These are phyloP conservation scores for Hortiboletus campestris DNA, from an alignment of 768 basidiomycete genomes.

Conservation along the genomic window DNA sequence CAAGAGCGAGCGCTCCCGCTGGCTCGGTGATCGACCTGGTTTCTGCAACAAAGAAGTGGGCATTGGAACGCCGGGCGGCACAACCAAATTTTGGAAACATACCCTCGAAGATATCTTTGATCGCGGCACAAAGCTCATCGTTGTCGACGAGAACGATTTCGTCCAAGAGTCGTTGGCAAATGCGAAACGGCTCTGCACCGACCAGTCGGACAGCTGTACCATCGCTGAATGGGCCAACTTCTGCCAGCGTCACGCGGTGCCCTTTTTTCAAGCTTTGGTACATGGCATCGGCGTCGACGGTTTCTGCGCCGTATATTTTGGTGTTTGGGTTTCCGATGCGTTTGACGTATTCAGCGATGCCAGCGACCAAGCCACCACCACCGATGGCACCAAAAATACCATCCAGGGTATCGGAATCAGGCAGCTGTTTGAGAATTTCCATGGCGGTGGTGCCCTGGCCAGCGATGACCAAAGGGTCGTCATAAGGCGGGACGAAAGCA, in stretches of 20 bases:
- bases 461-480: conserved; percentile 94
- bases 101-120: conserved; percentile 99
- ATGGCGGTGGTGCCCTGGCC: conserved; percentile 95
- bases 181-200: conserved; percentile 90
- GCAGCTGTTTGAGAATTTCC: conserved; percentile 90
- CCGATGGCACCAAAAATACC: conserved; percentile 91
- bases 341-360: conserved; percentile 89
- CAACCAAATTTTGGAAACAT: conserved; percentile 8
- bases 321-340: conserved; percentile 84
- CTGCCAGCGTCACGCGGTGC: conserved; percentile 75
- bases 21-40: conserved; percentile 97
- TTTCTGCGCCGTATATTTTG: conserved; percentile 89
- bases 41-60: conserved; percentile 40
- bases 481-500: conserved; percentile 93
- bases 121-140: conserved; percentile 97
- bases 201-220: conserved; percentile 97
- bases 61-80: background rate
- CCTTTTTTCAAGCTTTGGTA: conserved; percentile 75
- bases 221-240: conserved; percentile 96
- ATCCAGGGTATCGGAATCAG: conserved; percentile 71
- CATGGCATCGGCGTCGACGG: conserved; percentile 94
- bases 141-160: conserved; percentile 83
- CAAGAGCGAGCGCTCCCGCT: conserved; percentile 89
- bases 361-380: conserved; percentile 91
- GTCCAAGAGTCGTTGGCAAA: conserved; percentile 84